A percentile compares a stretch with the other conserved stretches of the same genome.
These are phyloP conservation scores for Claviceps sp. DNA, from an alignment of 2,329 filamentous ascomycete species.

Conservation along the genomic window DNA sequence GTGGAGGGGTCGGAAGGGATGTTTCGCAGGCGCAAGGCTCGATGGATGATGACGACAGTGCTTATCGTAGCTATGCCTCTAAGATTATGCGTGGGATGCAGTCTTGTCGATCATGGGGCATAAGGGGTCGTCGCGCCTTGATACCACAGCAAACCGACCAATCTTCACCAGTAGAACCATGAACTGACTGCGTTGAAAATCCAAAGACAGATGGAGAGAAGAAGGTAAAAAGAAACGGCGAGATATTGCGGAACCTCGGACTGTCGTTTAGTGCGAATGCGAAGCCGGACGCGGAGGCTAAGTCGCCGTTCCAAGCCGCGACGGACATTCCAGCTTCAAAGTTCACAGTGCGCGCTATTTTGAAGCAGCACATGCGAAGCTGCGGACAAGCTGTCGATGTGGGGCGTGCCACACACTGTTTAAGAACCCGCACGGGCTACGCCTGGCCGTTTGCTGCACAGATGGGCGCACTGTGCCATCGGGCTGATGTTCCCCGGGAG, in stretches of 20 bases:
- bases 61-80: too few relatives aligned
- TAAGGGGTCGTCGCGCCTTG: not conserved
- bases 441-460: too few relatives aligned
- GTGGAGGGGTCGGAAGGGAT: not conserved
- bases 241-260: not conserved
- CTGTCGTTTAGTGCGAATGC: not conserved
- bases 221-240: not conserved
- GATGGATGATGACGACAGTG: too few relatives aligned
- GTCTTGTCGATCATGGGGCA: not conserved
- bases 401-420: too few relatives aligned
- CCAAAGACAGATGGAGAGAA: not conserved
- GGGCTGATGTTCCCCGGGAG: too few relatives aligned
- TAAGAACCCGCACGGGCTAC: too few relatives aligned
- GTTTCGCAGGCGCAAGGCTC: not conserved
- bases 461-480: too few relatives aligned
- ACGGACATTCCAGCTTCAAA: not conserved
- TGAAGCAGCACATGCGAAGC: not conserved
- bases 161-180: not conserved
- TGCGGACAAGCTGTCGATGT: too few relatives aligned
- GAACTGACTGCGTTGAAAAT: not conserved
- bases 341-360: not conserved
- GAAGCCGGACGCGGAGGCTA: not conserved
- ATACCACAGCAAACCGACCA: not conserved
- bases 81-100: not conserved
- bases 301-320: slow-evolving; percentile 1